phyloP scores from a whole-genome alignment of 2,329 filamentous ascomycete genomes.

The Neofusicoccum sp. region DNA sequence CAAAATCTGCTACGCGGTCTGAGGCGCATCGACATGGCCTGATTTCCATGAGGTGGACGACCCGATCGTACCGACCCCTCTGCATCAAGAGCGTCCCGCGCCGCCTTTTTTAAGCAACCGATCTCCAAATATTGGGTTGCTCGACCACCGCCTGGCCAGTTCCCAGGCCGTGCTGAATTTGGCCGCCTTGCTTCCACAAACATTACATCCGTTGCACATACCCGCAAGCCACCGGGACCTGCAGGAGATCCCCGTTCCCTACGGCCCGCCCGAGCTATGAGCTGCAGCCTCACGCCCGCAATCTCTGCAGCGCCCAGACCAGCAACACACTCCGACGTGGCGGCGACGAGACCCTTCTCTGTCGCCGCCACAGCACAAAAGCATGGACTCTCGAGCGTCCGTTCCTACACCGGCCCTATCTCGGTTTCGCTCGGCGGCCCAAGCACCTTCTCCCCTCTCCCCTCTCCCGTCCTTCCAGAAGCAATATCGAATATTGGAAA shows the following conservation, averaged over 20 bases:
- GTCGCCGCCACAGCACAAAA: not conserved
- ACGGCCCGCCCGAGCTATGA: not conserved
- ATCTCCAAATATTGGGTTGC: slow-evolving; percentile 17
- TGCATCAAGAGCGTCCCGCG: not conserved
- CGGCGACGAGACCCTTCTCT: slow-evolving; percentile 3
- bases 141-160: slow-evolving; percentile 1
- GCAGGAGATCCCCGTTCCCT: not conserved
- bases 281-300: not conserved
- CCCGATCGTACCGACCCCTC: not conserved
- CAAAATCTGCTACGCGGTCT: slow-evolving; percentile 4
- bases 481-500: slow-evolving; percentile 15
- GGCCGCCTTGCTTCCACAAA: not conserved
- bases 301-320: slow-evolving; percentile 8
- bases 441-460: slow-evolving; percentile 6
- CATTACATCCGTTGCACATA: slow-evolving; percentile 1
- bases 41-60: not conserved
- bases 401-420: slow-evolving; percentile 2
- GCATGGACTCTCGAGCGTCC: not conserved
- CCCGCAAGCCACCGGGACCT: not conserved
- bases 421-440: slow-evolving; percentile 10
- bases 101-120: not conserved
- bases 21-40: slow-evolving; percentile 11
- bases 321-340: not conserved
- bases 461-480: slow-evolving; percentile 12
- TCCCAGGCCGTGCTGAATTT: not conserved